Percentiles rank a stretch among this genome's conserved stretches.
Conservation (phyloP, 1,284 basidiomycete genomes). For the Ceratobasidium sp. region DNA sequence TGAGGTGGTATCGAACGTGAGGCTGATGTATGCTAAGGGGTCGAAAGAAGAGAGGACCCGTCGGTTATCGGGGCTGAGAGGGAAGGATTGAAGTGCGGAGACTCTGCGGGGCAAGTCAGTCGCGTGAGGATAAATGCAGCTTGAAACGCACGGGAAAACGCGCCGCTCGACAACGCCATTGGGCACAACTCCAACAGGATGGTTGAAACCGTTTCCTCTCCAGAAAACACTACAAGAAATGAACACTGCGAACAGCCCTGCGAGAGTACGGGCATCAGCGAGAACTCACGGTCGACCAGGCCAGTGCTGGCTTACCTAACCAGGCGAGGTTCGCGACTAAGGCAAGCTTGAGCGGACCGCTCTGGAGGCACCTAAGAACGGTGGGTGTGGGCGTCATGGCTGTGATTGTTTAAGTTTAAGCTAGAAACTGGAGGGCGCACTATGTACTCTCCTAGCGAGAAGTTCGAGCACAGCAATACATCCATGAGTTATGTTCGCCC, state of each 20-base stretch:
- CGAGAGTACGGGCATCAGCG: background rate
- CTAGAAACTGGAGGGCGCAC: background rate
- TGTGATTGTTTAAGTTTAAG: no score
- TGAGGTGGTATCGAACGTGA: conserved; percentile 28
- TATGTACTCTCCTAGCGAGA: conserved; percentile 36
- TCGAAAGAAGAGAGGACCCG: conserved; percentile 7
- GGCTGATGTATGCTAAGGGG: conserved; percentile 12
- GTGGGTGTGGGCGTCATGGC: background rate
- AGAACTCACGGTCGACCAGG: background rate
- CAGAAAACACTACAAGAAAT: conserved; percentile 25
- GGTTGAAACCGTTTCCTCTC: conserved; percentile 26
- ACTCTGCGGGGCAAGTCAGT: conserved; percentile 26
- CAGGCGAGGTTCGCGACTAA: conserved; percentile 17
- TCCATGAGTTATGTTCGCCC: conserved; percentile 4
- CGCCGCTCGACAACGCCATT: conserved; percentile 31
- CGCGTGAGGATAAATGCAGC: background rate
- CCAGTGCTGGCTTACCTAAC: conserved; percentile 24
- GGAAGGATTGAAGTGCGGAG: conserved; percentile 17
- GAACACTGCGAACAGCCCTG: conserved; percentile 41
- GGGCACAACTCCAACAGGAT: conserved; percentile 21
- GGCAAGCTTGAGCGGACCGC: conserved; percentile 29
- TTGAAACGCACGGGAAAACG: conserved; percentile 21
- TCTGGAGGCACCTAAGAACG: conserved; percentile 27
- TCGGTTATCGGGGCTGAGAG: conserved; percentile 24
- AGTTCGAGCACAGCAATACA: conserved; percentile 15